phyloP scores from a whole-genome alignment of 108 stramenopile genomes.

The Bacterosira constricta region DNA sequence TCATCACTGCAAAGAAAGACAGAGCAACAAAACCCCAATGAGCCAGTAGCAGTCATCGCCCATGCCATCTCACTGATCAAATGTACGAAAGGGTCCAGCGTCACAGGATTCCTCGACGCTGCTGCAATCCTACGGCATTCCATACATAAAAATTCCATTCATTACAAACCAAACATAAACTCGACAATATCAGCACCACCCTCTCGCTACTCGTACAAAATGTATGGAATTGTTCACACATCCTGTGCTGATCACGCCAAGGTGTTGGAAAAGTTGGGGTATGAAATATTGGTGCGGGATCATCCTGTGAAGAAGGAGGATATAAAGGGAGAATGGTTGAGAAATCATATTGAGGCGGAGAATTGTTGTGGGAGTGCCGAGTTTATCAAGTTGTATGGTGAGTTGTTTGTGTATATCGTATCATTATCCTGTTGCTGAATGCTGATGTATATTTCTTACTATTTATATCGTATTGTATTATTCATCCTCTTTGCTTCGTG shows the following conservation, averaged over 20 bases:
- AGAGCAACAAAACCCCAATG: background rate
- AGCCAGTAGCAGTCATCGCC: conserved; percentile 37
- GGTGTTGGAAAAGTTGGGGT: conserved; percentile 21
- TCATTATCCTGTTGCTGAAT: too few species aligned
- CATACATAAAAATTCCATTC: conserved; percentile 62
- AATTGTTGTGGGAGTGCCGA: conserved; percentile 76
- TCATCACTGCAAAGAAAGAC: too few species aligned
- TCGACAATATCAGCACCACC: background rate
- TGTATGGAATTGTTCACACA: conserved; percentile 69
- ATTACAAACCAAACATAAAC: too few species aligned
- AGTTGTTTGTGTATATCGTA: too few species aligned
- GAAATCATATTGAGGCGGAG: conserved; percentile 58
- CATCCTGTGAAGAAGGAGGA: conserved; percentile 32
- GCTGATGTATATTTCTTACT: too few species aligned
- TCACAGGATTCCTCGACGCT: conserved; percentile 63
- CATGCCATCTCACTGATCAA: conserved; percentile 78
- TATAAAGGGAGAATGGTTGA: conserved; percentile 47
- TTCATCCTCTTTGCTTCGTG: too few species aligned
- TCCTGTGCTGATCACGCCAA: conserved; percentile 17
- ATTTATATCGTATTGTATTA: too few species aligned
- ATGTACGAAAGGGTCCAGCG: conserved; percentile 50
- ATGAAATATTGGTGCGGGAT: conserved; percentile 25
- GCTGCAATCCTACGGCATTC: conserved; percentile 61
- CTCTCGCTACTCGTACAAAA: conserved; percentile 57
- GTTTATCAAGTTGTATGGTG: conserved; percentile 64